Evolutionary conservation across 2,329 filamentous ascomycete species (phyloP).

Genomic region (Colletotrichum musicola): DNA sequence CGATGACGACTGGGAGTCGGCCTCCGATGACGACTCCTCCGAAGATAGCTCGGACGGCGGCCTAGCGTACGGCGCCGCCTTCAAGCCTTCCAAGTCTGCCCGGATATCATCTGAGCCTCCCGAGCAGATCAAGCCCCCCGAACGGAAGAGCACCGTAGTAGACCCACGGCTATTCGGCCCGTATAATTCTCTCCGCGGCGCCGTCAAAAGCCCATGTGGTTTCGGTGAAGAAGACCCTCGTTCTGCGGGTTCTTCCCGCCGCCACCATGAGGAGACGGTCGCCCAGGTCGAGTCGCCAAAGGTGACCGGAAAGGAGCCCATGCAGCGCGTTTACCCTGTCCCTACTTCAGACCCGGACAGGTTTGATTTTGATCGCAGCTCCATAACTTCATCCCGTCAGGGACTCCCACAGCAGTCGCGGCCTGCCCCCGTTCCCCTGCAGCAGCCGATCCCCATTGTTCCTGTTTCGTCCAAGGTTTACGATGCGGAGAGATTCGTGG

Average conservation of each 20-base stretch:
- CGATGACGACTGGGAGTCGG: conserved; percentile 69
- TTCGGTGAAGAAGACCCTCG: conserved; percentile 55
- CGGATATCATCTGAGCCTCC: conserved; percentile 35
- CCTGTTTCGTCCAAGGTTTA: conserved; percentile 80
- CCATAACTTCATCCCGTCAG: conserved; percentile 58
- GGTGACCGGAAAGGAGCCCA: conserved; percentile 46
- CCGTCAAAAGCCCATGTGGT: conserved; percentile 68
- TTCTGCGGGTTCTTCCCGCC: conserved; percentile 46
- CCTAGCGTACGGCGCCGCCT: conserved; percentile 57
- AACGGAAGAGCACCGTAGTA: conserved; percentile 59
- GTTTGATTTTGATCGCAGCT: conserved; percentile 69
- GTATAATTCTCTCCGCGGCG: conserved; percentile 70
- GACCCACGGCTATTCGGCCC: conserved; percentile 72
- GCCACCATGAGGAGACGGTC: conserved; percentile 53
- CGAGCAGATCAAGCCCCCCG: conserved; percentile 35
- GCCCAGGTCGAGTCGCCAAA: conserved; percentile 51
- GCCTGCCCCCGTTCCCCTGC: conserved; percentile 76
- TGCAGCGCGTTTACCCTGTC: conserved; percentile 76
- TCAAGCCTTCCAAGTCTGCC: conserved; percentile 42
- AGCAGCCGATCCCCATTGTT: conserved; percentile 84
- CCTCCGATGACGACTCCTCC: conserved; percentile 62
- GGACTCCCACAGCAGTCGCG: conserved; percentile 58
- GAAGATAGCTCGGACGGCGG: conserved; percentile 57
- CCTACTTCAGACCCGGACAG: conserved; percentile 74
- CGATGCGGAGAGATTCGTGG: conserved; percentile 60